Evolutionary conservation across 1,284 basidiomycete genomes (phyloP).

Genomic region (Nidula niveotomentosa): DNA sequence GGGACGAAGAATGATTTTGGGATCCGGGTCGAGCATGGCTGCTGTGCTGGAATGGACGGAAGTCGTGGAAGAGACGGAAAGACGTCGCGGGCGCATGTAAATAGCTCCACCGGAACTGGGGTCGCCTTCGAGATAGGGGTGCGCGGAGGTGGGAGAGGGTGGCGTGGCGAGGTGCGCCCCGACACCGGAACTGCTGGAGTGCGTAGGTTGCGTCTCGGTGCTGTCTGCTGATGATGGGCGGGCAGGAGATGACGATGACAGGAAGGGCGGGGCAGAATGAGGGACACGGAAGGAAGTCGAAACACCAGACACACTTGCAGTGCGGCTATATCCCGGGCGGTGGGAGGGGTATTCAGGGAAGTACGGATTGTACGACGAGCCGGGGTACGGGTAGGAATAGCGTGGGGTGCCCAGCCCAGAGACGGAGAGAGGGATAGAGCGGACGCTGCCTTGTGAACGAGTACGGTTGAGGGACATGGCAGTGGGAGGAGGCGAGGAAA

Average conservation of each 20-base stretch:
- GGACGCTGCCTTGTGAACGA: conserved; percentile 8
- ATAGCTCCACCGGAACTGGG: conserved; percentile 11
- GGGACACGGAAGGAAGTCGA: not conserved
- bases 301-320: not conserved
- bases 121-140: conserved; percentile 13
- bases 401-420: conserved; percentile 11
- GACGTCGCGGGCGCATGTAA: conserved; percentile 35
- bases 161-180: not conserved
- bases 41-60: conserved; percentile 12
- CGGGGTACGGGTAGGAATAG: conserved; percentile 16
- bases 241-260: conserved; percentile 5
- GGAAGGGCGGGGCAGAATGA: conserved; percentile 1
- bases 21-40: conserved; percentile 34
- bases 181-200: conserved; percentile 26
- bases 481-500: conserved; percentile 5
- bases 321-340: conserved; percentile 6
- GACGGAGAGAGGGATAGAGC: conserved; percentile 1
- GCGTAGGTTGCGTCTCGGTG: conserved; percentile 38
- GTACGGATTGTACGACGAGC: conserved; percentile 20
- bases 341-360: conserved; percentile 21
- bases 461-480: conserved; percentile 3
- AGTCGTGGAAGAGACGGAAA: conserved; percentile 42
- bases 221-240: conserved; percentile 41
- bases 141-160: conserved; percentile 23
- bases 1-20: conserved; percentile 71